Conservation (phyloP, 2,329 filamentous ascomycete species). For the Exophiala spinifera region DNA sequence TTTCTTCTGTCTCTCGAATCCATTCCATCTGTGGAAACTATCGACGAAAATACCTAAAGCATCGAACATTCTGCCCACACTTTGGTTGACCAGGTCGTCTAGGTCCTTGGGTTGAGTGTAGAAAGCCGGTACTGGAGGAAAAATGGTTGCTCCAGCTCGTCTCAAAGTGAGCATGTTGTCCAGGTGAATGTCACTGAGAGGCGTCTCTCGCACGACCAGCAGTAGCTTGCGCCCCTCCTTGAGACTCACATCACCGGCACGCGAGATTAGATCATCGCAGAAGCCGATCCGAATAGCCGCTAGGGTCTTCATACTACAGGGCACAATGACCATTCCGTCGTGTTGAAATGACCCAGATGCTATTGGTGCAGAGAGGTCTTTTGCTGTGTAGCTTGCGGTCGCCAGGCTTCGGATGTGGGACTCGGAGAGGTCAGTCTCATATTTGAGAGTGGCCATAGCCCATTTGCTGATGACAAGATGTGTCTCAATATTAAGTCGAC, state of each 20-base stretch:
- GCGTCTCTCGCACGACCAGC: slow-evolving; percentile 41
- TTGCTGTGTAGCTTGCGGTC: slow-evolving; percentile 21
- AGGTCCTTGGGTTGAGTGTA: slow-evolving; percentile 42
- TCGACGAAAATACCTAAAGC: slow-evolving; percentile 43
- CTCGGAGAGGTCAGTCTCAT: slow-evolving; percentile 20
- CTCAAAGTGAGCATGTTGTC: slow-evolving; percentile 13
- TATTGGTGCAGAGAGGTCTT: slow-evolving; percentile 31
- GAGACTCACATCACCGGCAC: slow-evolving; percentile 43
- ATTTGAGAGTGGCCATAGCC: slow-evolving; percentile 30
- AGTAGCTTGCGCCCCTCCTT: slow-evolving; percentile 41
- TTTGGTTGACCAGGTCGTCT: slow-evolving; percentile 46
- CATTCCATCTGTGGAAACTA: slow-evolving; percentile 41
- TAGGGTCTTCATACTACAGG: slow-evolving; percentile 48
- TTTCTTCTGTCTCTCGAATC: too few species aligned
- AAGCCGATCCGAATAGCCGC: slow-evolving; percentile 38
- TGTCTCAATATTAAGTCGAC: slow-evolving; percentile 30
- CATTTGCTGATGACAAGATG: slow-evolving; percentile 33
- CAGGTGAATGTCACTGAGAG: slow-evolving; percentile 28
- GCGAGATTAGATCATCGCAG: slow-evolving; percentile 42
- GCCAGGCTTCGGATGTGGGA: slow-evolving; percentile 17
- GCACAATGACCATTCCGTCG: slow-evolving; percentile 47
- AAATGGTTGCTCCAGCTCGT: slow-evolving; percentile 31
- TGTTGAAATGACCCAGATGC: slow-evolving; percentile 26
- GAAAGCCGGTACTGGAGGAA: slow-evolving; percentile 45
- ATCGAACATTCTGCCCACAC: slow-evolving; percentile 48